Base-by-base conservation (phyloP, 371 early-diverging fungal genomes). In the Mucor plumbeus region DNA sequence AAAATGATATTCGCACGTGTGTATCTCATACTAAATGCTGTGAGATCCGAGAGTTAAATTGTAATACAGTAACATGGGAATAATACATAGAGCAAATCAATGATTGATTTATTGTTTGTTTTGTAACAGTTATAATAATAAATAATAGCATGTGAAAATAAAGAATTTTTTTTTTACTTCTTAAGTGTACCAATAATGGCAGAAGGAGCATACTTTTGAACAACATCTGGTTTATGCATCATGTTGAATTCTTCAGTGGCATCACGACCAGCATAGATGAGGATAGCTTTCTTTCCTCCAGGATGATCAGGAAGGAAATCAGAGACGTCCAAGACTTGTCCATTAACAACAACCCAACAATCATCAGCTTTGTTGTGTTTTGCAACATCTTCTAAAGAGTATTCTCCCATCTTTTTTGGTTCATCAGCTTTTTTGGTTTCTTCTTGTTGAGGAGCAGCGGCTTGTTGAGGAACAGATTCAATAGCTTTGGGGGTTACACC, bases 331-430 rank as follows among this genome's bases (percentile, higher is more conserved):
- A 92, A 91, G 14, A 97, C 95, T 69, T 91, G 84, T 58, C 88
- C 92, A 66, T 91, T 87, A 36, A 96, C 82, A 58, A 94, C 85
- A 53, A 98, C 95, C 99, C 98, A 99, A 78, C 95, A 93, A 79
- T 97, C 98, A 7, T 94, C 84, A 57, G 88, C 85, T 61, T 78
- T 93, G 86, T 90, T 92, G 81, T 98, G 98, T 77, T 93, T 91
- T 38, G 92, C 87, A 19, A 99, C 94, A 64, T 98, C 90, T 10
- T 75, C 88, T 9, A 84, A 73, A 8, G 87, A 75, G 69, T 86
- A 88, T 59, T 81, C 79, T 17, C 70, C 79, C 66, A 84, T 59
- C 72, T 80, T 79, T 50, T 67, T 69, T 14, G 81, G 80, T 17
- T 75, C 77, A 14, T 73, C 75, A 39, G 65, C 59, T 35, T 71